Base-by-base conservation (phyloP, 2,329 filamentous ascomycete genomes). In the Lasiodiplodia citricola region DNA sequence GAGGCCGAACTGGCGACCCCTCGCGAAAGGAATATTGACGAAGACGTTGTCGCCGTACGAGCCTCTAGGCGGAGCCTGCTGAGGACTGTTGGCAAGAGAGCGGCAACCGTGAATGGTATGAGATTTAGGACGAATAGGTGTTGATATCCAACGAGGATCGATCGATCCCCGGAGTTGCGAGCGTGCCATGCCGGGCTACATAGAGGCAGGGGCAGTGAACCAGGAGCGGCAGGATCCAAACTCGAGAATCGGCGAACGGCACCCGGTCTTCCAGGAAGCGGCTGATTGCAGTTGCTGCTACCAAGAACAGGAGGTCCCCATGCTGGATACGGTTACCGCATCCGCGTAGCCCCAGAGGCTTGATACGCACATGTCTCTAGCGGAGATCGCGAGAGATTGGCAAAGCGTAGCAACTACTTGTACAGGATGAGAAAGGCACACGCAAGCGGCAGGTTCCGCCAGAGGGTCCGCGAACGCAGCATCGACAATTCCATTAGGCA, bases 1-100 rank as follows among this genome's bases (percentile, higher is more conserved):
- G 76, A 76, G 67, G 77, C 72, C 38, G 78, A 76, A 37, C 74
- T 77, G 52, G 82, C 82, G 69, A 84, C 80, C 66, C 79, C 82
- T 66, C 82, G 74, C 28, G 83, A 84, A 62, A 85, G 77, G 67
- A 83, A 76, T 44, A 84, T 84, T 69, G 83, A 80, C 57, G 82
- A 84, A 80, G 83, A 83, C 82, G 82, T 84, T 35, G 72, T 82
- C 64, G 65, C 56, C 13, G 55, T 21, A 23, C 16, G 37, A 13
- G n/a, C 65, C 54, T 38, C 38, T 23, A 41, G 16, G 23, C 28
- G n/a, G 37, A 50, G 21, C n/a, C n/a, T 13, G 54, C 18, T 37
- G 21, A 41, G 65, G 51, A 67, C 28, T 23, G 31, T 41, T 21
- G 28, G 18, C 37, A 57, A n/a, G 50, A 55, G 63, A 66, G 35